Evolutionary conservation across 2,329 filamentous ascomycete genomes (phyloP).

Genomic region (Pyrenophora tritici-repentis): DNA sequence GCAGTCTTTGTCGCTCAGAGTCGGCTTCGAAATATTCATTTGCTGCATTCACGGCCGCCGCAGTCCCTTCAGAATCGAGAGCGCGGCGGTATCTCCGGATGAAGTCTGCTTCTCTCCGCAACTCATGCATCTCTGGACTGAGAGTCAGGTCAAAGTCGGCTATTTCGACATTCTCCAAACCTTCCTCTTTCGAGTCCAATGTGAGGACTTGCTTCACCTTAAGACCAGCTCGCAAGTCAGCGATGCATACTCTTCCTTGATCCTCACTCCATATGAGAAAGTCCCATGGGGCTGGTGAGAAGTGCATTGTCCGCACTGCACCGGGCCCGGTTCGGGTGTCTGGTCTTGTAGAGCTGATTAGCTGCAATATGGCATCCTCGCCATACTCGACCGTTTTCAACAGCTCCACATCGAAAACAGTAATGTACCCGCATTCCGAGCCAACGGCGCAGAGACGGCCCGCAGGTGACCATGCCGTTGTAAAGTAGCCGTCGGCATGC

Average conservation of each 20-base stretch:
- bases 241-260: constrained; percentile 73
- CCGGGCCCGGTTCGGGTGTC: constrained; percentile 65
- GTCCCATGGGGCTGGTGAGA: constrained; percentile 87
- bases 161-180: constrained; percentile 62
- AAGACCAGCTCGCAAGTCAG: constrained; percentile 72
- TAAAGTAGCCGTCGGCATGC: constrained; percentile 67
- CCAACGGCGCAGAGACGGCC: constrained; percentile 75
- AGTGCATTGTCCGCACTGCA: constrained; percentile 87
- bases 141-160: constrained; percentile 54
- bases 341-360: constrained; percentile 78
- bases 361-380: constrained; percentile 70
- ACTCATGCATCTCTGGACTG: constrained; percentile 52
- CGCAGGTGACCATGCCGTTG: constrained; percentile 75
- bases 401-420: constrained; percentile 67
- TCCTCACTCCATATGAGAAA: constrained; percentile 94
- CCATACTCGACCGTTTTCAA: constrained; percentile 49
- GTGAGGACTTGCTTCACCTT: constrained; percentile 70
- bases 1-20: constrained; percentile 36
- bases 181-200: constrained; percentile 62
- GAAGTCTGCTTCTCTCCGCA: constrained; percentile 53
- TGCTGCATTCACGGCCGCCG: constrained; percentile 47
- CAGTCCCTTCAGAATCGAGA: constrained; percentile 44
- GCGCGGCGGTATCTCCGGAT: constrained; percentile 51
- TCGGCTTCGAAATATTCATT: constrained; percentile 52
- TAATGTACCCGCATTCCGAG: constrained; percentile 80